Base-by-base conservation (phyloP, 768 basidiomycete species). In the Mycena vulgaris region DNA sequence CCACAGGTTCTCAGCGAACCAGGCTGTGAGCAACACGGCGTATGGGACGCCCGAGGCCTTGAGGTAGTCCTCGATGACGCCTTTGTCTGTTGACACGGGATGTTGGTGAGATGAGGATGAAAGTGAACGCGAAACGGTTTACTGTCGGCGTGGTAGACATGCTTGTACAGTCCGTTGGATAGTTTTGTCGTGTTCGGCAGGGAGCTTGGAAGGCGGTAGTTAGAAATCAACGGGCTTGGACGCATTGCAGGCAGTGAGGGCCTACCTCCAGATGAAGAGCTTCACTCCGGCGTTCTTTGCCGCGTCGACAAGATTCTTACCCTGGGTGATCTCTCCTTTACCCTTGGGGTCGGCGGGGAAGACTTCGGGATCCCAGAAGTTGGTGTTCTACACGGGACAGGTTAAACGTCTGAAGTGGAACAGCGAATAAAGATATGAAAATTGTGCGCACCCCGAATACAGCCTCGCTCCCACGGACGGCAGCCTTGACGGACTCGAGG, bases 1-100 rank as follows among this genome's bases (percentile, higher is more conserved):
- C 70, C 68, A 74, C 23, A 74, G 63, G 25, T 71, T 75, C 17
- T 75, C 72, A 16, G 40, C 33, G 48, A 75, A 73, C 68, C 69
- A 73, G 23, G 57, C 65, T n/a, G 71, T 66, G 19, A 58, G 59
- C 1, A 71, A 35, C 39, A 63, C 35, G 5, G 74, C 66, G 60
- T 71, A 60, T 2, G 65, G 65, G 6, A 75, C 28, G 39, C 66
- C 71, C 1, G 71, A 70, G 19, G 49, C 47, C 19, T 28, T 52
- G 42, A 75, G 64, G 39, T 68, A 63, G 8, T 73, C 66, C 21
- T 71, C 72, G 40, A 69, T 66, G 1, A 53, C 28, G 1, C 40
- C 55, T 52, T 75, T 75, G 56, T 75, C 74, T 75, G 47, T 27
- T 51, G 2, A 6, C n/a, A 16, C 7, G 2, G 14, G 6, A 35